Evolutionary conservation across 257 asterid genomes (phyloP).

Genomic region (Solanum habrochaites): DNA sequence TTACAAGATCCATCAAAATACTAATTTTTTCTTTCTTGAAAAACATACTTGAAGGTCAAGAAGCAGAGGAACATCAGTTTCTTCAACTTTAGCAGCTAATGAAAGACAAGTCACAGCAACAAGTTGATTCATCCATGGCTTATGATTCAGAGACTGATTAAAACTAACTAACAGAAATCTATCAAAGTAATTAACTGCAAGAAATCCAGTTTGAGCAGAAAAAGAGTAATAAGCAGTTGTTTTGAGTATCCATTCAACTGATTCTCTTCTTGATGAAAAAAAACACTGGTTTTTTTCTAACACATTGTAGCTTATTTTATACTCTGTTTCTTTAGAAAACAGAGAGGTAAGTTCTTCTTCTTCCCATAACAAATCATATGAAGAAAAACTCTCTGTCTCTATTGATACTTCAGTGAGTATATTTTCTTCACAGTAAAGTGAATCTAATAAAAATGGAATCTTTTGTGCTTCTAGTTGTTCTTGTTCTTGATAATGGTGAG

Average conservation of each 20-base stretch:
- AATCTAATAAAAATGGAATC: slow-evolving; percentile 20
- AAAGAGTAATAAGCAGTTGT: slow-evolving; percentile 42
- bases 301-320: slow-evolving; percentile 2
- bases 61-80: slow-evolving; percentile 62
- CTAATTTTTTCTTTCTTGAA: background rate
- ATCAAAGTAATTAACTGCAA: slow-evolving; percentile 62
- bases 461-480: background rate
- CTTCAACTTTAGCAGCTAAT: slow-evolving; percentile 80
- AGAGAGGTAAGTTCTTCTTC: slow-evolving; percentile 41
- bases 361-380: slow-evolving; percentile 23
- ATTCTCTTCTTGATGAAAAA: slow-evolving; percentile 29
- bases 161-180: slow-evolving; percentile 28
- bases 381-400: slow-evolving; percentile 3
- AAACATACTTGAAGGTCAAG: slow-evolving; percentile 66
- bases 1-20: background rate
- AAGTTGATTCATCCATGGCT: slow-evolving; percentile 71
- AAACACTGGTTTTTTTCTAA: slow-evolving; percentile 13
- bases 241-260: slow-evolving; percentile 56
- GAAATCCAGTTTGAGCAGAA: slow-evolving; percentile 61
- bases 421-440: slow-evolving; percentile 34
- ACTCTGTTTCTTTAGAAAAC: slow-evolving; percentile 47
- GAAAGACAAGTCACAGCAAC: slow-evolving; percentile 80
- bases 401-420: slow-evolving; percentile 6
- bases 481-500: slow-evolving; percentile 10
- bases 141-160: slow-evolving; percentile 15